A percentile compares a stretch with the other conserved stretches of the same genome.
These are phyloP conservation scores for Exophiala phaeomuriformis DNA, from an alignment of 2,329 filamentous ascomycete species.

Conservation along the genomic window DNA sequence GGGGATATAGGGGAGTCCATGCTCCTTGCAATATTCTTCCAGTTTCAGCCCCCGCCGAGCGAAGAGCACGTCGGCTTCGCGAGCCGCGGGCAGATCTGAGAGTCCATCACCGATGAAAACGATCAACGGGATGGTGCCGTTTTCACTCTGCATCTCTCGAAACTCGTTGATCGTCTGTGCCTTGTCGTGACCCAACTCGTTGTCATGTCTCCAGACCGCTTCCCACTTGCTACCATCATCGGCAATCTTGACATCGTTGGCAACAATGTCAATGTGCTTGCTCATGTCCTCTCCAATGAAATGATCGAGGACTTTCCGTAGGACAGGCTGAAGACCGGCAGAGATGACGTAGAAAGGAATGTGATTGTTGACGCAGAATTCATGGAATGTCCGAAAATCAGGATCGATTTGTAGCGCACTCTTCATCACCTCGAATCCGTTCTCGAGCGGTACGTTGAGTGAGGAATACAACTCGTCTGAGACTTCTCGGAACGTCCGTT, in stretches of 20 bases:
- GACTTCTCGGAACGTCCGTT: slow-evolving; percentile 61
- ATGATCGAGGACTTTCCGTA: slow-evolving; percentile 55
- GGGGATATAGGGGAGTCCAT: slow-evolving; percentile 53
- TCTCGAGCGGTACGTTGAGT: slow-evolving; percentile 58
- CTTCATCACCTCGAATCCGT: slow-evolving; percentile 60
- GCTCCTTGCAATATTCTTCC: slow-evolving; percentile 59
- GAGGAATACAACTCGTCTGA: slow-evolving; percentile 67
- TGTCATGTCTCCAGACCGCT: slow-evolving; percentile 61
- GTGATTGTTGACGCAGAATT: slow-evolving; percentile 54
- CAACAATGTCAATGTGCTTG: slow-evolving; percentile 57
- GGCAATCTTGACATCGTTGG: slow-evolving; percentile 57
- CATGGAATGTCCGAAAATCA: slow-evolving; percentile 57
- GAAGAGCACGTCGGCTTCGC: slow-evolving; percentile 61
- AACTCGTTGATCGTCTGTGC: slow-evolving; percentile 57
- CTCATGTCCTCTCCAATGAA: slow-evolving; percentile 57
- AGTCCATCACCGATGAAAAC: slow-evolving; percentile 65
- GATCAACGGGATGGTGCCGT: slow-evolving; percentile 58
- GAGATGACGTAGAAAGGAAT: slow-evolving; percentile 66
- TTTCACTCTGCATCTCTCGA: slow-evolving; percentile 49
- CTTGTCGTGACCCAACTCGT: slow-evolving; percentile 60
- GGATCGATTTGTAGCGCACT: slow-evolving; percentile 56
- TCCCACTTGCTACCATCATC: slow-evolving; percentile 55
- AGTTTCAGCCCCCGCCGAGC: slow-evolving; percentile 57
- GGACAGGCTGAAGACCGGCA: slow-evolving; percentile 58
- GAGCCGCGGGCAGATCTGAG: slow-evolving; percentile 58